Evolutionary conservation across 1,284 basidiomycete genomes (phyloP), one percentile per base, ranked within the genome.

Genomic region (Stygiomarasmius scandens): DNA sequence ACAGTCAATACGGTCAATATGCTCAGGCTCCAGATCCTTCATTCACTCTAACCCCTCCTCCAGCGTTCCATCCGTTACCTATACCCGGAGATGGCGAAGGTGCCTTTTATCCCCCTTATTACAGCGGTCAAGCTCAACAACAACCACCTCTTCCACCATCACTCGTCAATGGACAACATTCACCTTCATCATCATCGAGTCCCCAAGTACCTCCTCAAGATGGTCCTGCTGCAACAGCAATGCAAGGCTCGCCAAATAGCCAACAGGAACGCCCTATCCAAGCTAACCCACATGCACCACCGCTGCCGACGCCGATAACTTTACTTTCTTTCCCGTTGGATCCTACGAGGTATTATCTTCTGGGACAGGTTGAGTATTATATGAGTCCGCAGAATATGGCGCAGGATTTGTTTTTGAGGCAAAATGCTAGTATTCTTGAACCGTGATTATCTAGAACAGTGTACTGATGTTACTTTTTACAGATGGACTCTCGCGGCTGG

Each of bases 401-500:
- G 19, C 84, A 86, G 70, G 94, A 96, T 71, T 82, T 91, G 63
- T 95, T 83, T 74, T 77, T 96, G 36, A 82, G 92, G 56, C 81
- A 88, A 71, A 80, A 84, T 75, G 93, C 92, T 64, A 65, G 82
- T 76, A 2, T 53, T 25, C 38, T 27, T 49, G 9, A 6, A 14
- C 36, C 8, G 5, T 6, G 14, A 10, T 52, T 54, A 55, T 52
- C 46, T 8, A 19, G 41, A 8, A 45, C 50, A 20, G 3, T n/a
- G 49, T 41, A 34, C 10, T 51, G 53, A 47, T 25, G 29, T 12
- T 6, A 12, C 12, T 32, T 32, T 23, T 52, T 49, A 43, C 23
- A 96, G 93, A 96, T 97, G 95, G 93, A 96, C 69, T 80, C 84
- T 2, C 79, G 84, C 60, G 95, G 95, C 16, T 97, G 93, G 93